Conservation (phyloP, 805 yeast genomes). For the Candida germanica region DNA sequence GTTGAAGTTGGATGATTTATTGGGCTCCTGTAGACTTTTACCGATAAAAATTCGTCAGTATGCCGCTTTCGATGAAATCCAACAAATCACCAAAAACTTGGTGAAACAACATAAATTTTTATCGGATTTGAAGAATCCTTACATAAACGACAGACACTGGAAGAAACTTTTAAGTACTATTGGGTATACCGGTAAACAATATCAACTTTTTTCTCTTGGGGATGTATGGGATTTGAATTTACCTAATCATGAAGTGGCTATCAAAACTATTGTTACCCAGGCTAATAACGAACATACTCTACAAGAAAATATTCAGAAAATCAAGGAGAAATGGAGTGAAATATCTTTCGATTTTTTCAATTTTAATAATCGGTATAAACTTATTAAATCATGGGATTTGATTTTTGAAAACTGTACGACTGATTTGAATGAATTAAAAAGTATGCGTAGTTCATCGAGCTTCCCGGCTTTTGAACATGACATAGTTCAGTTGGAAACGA, state of each 20-base stretch:
- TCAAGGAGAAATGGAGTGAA: conserved; percentile 55
- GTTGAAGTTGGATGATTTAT: conserved; percentile 48
- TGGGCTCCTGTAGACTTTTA: conserved; percentile 45
- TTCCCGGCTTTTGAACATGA: conserved; percentile 59
- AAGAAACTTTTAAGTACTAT: conserved; percentile 34
- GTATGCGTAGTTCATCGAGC: conserved; percentile 71
- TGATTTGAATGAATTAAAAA: conserved; percentile 57
- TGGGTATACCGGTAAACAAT: conserved; percentile 22
- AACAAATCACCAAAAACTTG: conserved; percentile 39
- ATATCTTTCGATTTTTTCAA: conserved; percentile 51
- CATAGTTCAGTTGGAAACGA: conserved; percentile 51
- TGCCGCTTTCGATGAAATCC: conserved; percentile 63
- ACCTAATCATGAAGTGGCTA: conserved; percentile 36
- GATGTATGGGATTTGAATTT: conserved; percentile 62
- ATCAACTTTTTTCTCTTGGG: conserved; percentile 43
- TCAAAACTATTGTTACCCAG: conserved; percentile 50
- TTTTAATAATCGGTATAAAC: conserved; percentile 48
- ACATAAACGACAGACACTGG: conserved; percentile 71
- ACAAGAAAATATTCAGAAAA: conserved; percentile 50
- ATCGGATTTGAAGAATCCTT: conserved; percentile 49
- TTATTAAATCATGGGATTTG: conserved; percentile 67
- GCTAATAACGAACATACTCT: conserved; percentile 74
- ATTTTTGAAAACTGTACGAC: conserved; percentile 57
- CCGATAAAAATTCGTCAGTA: conserved; percentile 64
- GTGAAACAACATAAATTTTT: conserved; percentile 39